Percentiles rank a stretch among this genome's conserved stretches.
Evolutionary conservation across 768 basidiomycete species (phyloP).

Genomic region (Pilatotrama ljubarskyi): DNA sequence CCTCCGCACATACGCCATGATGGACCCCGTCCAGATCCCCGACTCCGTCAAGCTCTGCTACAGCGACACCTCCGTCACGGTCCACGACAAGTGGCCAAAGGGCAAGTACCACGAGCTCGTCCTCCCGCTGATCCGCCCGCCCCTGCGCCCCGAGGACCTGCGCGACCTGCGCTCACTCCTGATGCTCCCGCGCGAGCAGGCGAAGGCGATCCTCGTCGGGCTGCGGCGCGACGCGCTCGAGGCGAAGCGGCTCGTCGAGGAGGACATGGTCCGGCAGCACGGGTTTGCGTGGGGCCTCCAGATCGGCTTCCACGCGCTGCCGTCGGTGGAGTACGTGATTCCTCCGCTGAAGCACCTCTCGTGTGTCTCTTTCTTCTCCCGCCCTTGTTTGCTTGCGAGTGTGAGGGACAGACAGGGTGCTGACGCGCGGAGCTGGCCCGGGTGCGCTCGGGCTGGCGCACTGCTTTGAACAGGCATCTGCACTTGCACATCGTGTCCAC

Average conservation of each 20-base stretch:
- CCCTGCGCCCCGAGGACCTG: conserved; percentile 42
- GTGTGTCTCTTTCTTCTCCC: not conserved
- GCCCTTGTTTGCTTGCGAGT: not conserved
- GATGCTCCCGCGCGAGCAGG: conserved; percentile 51
- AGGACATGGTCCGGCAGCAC: conserved; percentile 77
- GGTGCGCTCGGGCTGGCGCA: not conserved
- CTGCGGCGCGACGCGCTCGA: conserved; percentile 58
- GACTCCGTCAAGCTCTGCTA: conserved; percentile 59
- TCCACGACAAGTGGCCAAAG: conserved; percentile 80
- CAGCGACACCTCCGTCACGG: conserved; percentile 54
- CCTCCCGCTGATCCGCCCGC: conserved; percentile 53
- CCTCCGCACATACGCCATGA: conserved; percentile 60
- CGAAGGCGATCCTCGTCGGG: conserved; percentile 51
- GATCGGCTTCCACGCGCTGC: conserved; percentile 82
- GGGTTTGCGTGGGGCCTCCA: conserved; percentile 78
- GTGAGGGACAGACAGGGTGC: not conserved
- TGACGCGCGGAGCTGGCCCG: not conserved
- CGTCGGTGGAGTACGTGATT: conserved; percentile 78
- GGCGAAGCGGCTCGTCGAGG: conserved; percentile 61
- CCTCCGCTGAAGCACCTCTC: not conserved
- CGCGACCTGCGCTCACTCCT: conserved; percentile 57
- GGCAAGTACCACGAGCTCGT: conserved; percentile 87
- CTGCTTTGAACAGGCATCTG: conserved; percentile 54
- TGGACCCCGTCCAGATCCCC: conserved; percentile 53
- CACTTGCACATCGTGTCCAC: conserved; percentile 86